phyloP scores from a whole-genome alignment of 2,329 filamentous ascomycete species.

The Xylaria sp. region DNA sequence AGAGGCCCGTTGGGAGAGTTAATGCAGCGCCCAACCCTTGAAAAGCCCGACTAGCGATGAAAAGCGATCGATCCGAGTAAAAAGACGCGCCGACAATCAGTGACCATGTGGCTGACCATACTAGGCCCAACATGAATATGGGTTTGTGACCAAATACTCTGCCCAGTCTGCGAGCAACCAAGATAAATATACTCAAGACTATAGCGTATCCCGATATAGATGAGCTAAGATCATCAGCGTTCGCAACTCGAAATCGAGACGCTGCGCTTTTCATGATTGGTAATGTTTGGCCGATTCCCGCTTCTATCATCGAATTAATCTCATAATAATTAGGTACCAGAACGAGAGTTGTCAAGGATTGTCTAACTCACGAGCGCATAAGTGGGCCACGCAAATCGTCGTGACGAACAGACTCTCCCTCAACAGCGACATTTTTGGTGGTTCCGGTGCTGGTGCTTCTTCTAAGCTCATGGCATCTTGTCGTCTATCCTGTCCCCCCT shows the following conservation, averaged over 20 bases:
- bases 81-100: conserved; percentile 58
- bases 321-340: neutral
- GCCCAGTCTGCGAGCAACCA: conserved; percentile 66
- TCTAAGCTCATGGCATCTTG: neutral
- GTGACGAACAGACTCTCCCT: conserved; percentile 54
- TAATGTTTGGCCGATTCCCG: conserved; percentile 58
- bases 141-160: conserved; percentile 67
- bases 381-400: conserved; percentile 58
- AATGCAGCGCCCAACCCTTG: conserved; percentile 72
- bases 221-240: conserved; percentile 62
- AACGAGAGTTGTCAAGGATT: conserved; percentile 1
- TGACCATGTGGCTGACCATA: conserved; percentile 66
- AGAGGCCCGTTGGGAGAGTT: conserved; percentile 70
- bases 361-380: conserved; percentile 52
- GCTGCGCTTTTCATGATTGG: conserved; percentile 61
- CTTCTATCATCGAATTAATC: conserved; percentile 46
- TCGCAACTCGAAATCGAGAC: conserved; percentile 56
- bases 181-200: conserved; percentile 66
- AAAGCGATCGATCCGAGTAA: conserved; percentile 51
- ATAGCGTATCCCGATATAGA: conserved; percentile 67
- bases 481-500: neutral
- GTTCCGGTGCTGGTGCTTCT: conserved; percentile 15
- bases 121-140: conserved; percentile 63
- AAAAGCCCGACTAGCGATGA: conserved; percentile 62
- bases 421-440: conserved; percentile 30